phyloP scores from a whole-genome alignment of 306 rosid species.

The Oxytropis ochrocephala region DNA sequence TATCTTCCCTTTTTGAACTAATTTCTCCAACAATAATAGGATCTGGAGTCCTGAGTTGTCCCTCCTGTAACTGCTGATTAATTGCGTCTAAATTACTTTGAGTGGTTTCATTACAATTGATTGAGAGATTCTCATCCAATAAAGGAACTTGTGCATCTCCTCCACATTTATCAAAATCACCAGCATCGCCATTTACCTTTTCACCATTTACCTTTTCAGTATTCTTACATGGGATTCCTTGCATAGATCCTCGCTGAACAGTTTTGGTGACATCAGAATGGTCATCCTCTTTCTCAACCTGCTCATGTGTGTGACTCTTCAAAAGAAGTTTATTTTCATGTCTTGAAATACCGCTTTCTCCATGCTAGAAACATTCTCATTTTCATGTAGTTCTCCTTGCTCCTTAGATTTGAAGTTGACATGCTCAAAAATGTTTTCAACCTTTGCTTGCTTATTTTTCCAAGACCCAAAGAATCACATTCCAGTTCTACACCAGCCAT shows the following conservation, averaged over 20 bases:
- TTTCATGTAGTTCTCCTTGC: constrained; percentile 23
- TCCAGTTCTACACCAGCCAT: constrained; percentile 14
- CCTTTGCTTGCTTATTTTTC: constrained; percentile 9
- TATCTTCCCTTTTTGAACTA: constrained; percentile 7
- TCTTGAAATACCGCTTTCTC: constrained; percentile 25
- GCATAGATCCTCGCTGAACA: constrained; percentile 13
- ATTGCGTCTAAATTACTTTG: constrained; percentile 23
- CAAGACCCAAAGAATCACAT: constrained; percentile 11
- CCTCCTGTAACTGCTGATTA: constrained; percentile 26
- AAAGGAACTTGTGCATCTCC: constrained; percentile 28
- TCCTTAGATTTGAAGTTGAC: constrained; percentile 7
- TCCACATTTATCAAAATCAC: constrained; percentile 19
- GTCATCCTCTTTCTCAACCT: constrained; percentile 27
- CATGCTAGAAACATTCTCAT: constrained; percentile 15
- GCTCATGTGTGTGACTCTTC: constrained; percentile 13
- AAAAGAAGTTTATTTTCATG: constrained; percentile 13
- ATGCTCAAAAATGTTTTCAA: constrained; percentile 12
- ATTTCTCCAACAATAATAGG: constrained; percentile 9
- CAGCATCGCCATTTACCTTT: too few relatives aligned
- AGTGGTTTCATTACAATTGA: constrained; percentile 20
- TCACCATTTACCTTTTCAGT: constrained; percentile 25
- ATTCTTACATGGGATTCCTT: constrained; percentile 2
- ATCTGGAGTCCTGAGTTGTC: constrained; percentile 14
- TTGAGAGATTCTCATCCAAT: constrained; percentile 9
- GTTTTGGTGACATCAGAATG: constrained; percentile 21